These are phyloP conservation scores for Pleurotus ostreatus DNA, from an alignment of 768 basidiomycete species.

Conservation along the genomic window DNA sequence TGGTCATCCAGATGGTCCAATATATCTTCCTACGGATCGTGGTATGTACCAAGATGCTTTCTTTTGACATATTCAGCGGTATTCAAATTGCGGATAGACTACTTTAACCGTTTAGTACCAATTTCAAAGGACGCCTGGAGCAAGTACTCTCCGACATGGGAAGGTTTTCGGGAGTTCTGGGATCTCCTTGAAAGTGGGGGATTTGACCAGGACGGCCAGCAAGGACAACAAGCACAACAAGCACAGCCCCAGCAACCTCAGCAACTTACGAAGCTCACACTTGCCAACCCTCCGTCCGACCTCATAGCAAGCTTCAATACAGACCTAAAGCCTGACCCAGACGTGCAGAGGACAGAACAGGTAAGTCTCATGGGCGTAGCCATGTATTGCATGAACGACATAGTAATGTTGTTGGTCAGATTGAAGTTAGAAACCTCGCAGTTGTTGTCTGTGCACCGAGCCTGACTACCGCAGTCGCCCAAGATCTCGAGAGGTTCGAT, in stretches of 20 bases:
- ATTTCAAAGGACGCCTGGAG: not conserved
- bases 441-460: not conserved
- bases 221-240: no score
- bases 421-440: not conserved
- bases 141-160: not conserved
- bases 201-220: not conserved
- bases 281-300: not conserved
- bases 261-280: no score
- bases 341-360: not conserved
- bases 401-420: no score
- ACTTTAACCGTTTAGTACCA: not conserved
- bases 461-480: not conserved
- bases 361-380: not conserved
- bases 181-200: not conserved
- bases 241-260: no score
- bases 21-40: not conserved
- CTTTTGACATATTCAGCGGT: not conserved
- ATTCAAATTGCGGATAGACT: not conserved
- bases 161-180: not conserved
- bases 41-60: not conserved
- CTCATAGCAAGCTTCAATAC: not conserved
- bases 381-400: no score
- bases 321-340: not conserved
- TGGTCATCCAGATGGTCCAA: not conserved
- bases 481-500: not conserved